phyloP scores from a whole-genome alignment of 352 stramenopile genomes.

The Thalassiosira exigua region DNA sequence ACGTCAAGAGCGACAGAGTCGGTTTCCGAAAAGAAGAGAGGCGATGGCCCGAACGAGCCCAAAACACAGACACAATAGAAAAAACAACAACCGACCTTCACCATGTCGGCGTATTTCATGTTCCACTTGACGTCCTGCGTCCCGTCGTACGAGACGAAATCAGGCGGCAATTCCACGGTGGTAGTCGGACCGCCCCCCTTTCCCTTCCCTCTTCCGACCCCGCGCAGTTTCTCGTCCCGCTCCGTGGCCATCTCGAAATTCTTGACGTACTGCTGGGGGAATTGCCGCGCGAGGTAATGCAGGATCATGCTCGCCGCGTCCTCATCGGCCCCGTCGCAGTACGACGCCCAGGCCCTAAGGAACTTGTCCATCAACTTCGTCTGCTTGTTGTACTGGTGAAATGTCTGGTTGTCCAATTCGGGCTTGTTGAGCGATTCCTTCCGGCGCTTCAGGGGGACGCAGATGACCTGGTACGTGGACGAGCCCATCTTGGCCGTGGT shows the following conservation, averaged over 20 bases:
- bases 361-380: constrained; percentile 25
- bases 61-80: neutral
- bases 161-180: constrained; percentile 20
- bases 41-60: neutral
- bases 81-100: constrained; percentile 3
- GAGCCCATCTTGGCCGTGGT: constrained; percentile 18
- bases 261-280: constrained; percentile 26
- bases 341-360: constrained; percentile 20
- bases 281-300: constrained; percentile 25
- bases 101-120: constrained; percentile 13
- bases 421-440: constrained; percentile 4
- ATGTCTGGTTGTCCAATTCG: constrained; percentile 21
- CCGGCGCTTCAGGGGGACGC: constrained; percentile 18
- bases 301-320: constrained; percentile 40
- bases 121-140: constrained; percentile 49
- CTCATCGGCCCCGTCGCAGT: constrained; percentile 22
- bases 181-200: neutral
- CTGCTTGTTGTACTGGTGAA: constrained; percentile 32
- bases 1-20: neutral
- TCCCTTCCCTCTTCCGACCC: neutral
- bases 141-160: constrained; percentile 41
- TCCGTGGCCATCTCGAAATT: constrained; percentile 38
- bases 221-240: constrained; percentile 18
- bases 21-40: neutral
- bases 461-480: constrained; percentile 16